These are phyloP conservation scores for Nidula niveotomentosa DNA, from an alignment of 1,284 basidiomycete species.

Conservation along the genomic window DNA sequence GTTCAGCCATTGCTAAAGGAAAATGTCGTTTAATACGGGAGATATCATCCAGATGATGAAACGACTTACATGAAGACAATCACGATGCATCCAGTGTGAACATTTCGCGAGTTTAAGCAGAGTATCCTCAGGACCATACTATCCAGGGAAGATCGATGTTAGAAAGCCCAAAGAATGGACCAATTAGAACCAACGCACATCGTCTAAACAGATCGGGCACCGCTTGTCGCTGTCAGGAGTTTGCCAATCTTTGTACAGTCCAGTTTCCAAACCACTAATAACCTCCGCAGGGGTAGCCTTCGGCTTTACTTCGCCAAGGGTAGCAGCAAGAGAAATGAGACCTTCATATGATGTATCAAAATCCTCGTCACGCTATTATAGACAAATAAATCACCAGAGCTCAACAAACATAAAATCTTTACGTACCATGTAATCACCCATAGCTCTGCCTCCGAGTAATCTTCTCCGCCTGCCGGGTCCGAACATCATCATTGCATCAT, in stretches of 20 bases:
- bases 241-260: slow-evolving; percentile 65
- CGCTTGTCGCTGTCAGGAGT: slow-evolving; percentile 60
- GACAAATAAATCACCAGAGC: slow-evolving; percentile 3
- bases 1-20: slow-evolving; percentile 61
- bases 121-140: slow-evolving; percentile 61
- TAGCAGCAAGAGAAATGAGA: slow-evolving; percentile 53
- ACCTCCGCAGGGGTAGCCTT: slow-evolving; percentile 60
- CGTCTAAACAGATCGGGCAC: slow-evolving; percentile 79
- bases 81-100: slow-evolving; percentile 74
- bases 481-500: slow-evolving; percentile 8
- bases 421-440: slow-evolving; percentile 64
- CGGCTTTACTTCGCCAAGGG: slow-evolving; percentile 65
- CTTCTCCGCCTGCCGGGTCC: slow-evolving; percentile 5
- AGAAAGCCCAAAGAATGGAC: neutral
- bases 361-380: slow-evolving; percentile 62
- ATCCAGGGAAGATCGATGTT: slow-evolving; percentile 6
- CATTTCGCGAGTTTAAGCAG: slow-evolving; percentile 68
- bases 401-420: neutral
- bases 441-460: slow-evolving; percentile 21
- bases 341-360: slow-evolving; percentile 73
- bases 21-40: slow-evolving; percentile 1
- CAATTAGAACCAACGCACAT: slow-evolving; percentile 48
- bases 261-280: slow-evolving; percentile 56
- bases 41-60: neutral
- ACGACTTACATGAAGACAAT: slow-evolving; percentile 62